Evolutionary conservation across 2,329 filamentous ascomycete genomes (phyloP).

Genomic region (Phaeosphaeria sp.): DNA sequence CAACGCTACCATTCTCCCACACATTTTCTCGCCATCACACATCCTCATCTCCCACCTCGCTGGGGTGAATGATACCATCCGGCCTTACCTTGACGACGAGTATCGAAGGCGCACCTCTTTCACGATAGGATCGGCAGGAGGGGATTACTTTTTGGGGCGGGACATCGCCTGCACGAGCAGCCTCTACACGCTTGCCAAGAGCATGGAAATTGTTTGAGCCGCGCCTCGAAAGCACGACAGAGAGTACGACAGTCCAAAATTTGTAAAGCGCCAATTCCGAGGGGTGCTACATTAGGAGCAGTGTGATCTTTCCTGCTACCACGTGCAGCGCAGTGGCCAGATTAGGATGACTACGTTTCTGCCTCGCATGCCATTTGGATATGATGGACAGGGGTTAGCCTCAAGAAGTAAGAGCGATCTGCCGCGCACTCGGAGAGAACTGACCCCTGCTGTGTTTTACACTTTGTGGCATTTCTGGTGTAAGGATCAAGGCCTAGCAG

Average conservation of each 20-base stretch:
- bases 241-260: background rate
- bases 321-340: background rate
- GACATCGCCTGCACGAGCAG: background rate
- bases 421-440: background rate
- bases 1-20: background rate
- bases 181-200: constrained; percentile 3
- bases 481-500: background rate
- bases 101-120: constrained; percentile 17
- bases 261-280: background rate
- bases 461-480: background rate
- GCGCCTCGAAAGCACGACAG: background rate
- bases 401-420: background rate
- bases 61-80: constrained; percentile 23
- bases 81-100: constrained; percentile 26
- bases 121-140: constrained; percentile 29
- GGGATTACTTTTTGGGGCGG: background rate
- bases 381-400: background rate
- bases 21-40: constrained; percentile 4
- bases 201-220: constrained; percentile 20
- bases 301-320: background rate
- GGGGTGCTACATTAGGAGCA: background rate
- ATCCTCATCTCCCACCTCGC: constrained; percentile 23
- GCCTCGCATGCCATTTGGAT: background rate
- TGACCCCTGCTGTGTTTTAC: background rate
- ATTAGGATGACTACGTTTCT: background rate